Conservation (phyloP, 331 rosid species). For the Pyracantha coccinea region DNA sequence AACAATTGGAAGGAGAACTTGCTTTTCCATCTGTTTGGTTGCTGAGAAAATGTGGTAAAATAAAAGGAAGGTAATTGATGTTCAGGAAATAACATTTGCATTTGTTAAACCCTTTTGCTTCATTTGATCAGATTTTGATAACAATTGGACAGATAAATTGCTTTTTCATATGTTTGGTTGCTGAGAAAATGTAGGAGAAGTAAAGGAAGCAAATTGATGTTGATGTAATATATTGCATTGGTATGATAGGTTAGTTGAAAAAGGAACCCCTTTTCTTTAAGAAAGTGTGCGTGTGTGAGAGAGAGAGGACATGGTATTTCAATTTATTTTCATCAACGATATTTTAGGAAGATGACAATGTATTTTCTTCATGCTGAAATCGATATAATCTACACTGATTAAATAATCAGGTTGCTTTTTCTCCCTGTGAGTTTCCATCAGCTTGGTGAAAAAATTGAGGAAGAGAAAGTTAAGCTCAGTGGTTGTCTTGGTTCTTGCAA, state of each 20-base stretch:
- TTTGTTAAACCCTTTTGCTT: too few species aligned
- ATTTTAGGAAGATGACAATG: neutral
- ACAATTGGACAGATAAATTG: neutral
- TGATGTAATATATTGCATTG: neutral
- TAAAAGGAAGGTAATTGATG: too few species aligned
- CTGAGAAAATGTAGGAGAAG: neutral
- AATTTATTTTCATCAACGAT: neutral
- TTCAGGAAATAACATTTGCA: too few species aligned
- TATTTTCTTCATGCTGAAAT: neutral
- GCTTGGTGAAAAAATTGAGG: neutral
- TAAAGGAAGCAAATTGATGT: neutral
- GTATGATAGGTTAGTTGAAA: neutral
- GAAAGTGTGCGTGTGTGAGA: too few species aligned
- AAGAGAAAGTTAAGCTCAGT: neutral
- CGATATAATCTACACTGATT: neutral
- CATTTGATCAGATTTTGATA: neutral
- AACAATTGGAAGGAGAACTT: neutral
- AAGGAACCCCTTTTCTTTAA: neutral
- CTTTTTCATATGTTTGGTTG: neutral
- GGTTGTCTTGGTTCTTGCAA: neutral
- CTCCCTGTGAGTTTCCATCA: neutral
- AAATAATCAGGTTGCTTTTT: neutral
- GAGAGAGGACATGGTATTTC: neutral
- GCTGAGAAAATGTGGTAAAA: neutral
- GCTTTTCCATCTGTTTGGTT: neutral